phyloP scores from a whole-genome alignment of 2,329 filamentous ascomycete species.

The Colletotrichum chrysophilum region DNA sequence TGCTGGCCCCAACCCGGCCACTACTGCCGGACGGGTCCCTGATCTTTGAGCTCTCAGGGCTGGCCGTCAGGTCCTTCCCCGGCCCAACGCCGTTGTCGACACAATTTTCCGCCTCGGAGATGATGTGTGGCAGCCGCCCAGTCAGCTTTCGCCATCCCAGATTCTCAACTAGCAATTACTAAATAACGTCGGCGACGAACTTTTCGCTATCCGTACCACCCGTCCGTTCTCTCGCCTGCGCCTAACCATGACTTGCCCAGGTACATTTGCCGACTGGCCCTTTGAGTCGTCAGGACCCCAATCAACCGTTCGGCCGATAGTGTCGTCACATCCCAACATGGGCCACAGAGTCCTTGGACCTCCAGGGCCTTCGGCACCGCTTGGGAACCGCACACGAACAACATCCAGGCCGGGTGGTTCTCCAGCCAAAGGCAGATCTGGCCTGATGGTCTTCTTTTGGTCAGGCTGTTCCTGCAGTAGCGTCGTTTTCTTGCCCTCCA shows the following conservation, averaged over 20 bases:
- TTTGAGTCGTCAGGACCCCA: background rate
- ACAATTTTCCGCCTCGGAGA: background rate
- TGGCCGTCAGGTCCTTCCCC: background rate
- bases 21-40: constrained; percentile 2
- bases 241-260: background rate
- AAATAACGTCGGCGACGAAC: background rate
- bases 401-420: background rate
- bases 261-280: background rate
- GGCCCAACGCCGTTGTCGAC: background rate
- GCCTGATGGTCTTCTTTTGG: constrained; percentile 1
- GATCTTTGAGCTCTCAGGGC: background rate
- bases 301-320: background rate
- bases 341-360: background rate
- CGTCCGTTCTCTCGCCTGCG: background rate
- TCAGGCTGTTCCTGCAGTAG: constrained; percentile 20
- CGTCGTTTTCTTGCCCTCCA: background rate
- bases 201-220: background rate
- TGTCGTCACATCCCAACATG: background rate
- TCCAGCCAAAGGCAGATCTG: background rate
- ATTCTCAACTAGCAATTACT: background rate
- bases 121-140: background rate
- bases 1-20: background rate
- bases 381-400: background rate
- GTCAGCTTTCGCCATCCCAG: background rate
- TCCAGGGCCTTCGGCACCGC: background rate